These are phyloP conservation scores for Camellia lanceoleosa DNA, from an alignment of 148 eudicot species.

Conservation along the genomic window DNA sequence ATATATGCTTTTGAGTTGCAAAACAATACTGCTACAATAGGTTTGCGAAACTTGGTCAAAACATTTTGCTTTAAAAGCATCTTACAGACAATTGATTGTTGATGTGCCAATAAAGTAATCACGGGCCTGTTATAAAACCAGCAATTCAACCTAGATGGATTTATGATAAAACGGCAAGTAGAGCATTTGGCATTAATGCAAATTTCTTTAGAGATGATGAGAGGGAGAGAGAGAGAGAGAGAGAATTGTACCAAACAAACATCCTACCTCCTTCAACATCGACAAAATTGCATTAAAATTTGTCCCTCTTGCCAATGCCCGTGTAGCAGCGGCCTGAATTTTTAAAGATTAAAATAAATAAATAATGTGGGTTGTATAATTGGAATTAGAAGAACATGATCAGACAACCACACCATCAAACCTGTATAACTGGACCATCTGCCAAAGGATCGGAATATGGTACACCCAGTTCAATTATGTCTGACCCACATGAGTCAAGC, in stretches of 20 bases:
- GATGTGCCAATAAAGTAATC: not conserved
- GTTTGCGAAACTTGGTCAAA: not conserved
- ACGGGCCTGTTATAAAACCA: not conserved
- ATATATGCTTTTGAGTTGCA: not conserved
- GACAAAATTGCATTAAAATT: slow-evolving; percentile 64
- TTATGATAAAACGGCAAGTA: not conserved
- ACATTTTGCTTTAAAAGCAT: not conserved
- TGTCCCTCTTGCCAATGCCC: slow-evolving; percentile 76
- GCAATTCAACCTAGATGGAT: not conserved
- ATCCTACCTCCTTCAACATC: slow-evolving; percentile 68
- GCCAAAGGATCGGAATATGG: slow-evolving; percentile 97
- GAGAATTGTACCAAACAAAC: not conserved
- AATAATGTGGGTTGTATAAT: not conserved
- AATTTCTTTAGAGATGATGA: not conserved
- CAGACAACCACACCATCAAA: slow-evolving; percentile 19
- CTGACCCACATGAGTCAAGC: slow-evolving; percentile 82
- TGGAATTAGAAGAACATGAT: not conserved
- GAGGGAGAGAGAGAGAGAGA: not conserved
- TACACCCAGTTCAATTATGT: slow-evolving; percentile 86
- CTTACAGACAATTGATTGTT: not conserved
- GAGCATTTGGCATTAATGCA: not conserved
- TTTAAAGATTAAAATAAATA: slow-evolving; percentile 1
- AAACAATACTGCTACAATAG: not conserved
- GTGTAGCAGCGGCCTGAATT: slow-evolving; percentile 90
- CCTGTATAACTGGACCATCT: slow-evolving; percentile 98